Conservation (phyloP, 179 eudicot genomes). For the Vitellaria paradoxa region DNA sequence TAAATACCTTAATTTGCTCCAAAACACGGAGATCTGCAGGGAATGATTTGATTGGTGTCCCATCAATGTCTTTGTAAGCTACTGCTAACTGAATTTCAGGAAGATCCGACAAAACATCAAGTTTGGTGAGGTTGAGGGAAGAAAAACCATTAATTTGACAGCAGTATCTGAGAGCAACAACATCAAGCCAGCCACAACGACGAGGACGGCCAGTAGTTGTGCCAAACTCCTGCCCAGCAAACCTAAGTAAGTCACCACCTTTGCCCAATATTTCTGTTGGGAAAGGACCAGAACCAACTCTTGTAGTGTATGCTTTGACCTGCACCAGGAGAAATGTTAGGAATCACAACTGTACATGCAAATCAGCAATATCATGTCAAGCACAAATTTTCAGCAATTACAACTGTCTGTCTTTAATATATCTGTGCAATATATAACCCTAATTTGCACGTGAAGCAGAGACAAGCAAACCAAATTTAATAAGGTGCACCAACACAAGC, state of each 20-base stretch:
- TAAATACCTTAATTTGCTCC: slow-evolving; percentile 64
- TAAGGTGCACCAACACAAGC: too few relatives aligned
- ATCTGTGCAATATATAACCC: too few relatives aligned
- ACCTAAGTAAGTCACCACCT: slow-evolving; percentile 79
- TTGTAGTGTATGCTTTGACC: slow-evolving; percentile 97
- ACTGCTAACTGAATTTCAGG: slow-evolving; percentile 83
- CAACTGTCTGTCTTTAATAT: too few relatives aligned
- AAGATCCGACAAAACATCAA: slow-evolving; percentile 90
- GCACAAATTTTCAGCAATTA: not conserved
- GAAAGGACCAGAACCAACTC: slow-evolving; percentile 98
- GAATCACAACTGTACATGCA: slow-evolving; percentile 2
- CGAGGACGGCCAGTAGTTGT: slow-evolving; percentile 98
- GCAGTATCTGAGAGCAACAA: slow-evolving; percentile 79
- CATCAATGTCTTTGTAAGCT: slow-evolving; percentile 69
- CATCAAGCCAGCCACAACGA: slow-evolving; percentile 98
- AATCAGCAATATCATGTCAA: too few relatives aligned
- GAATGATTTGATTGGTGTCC: slow-evolving; percentile 63
- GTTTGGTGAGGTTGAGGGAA: slow-evolving; percentile 85
- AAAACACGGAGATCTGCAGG: slow-evolving; percentile 79
- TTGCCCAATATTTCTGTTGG: slow-evolving; percentile 88
- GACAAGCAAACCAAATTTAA: too few relatives aligned
- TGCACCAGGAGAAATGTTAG: slow-evolving; percentile 23
- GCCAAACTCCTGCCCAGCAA: slow-evolving; percentile 96
- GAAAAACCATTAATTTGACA: slow-evolving; percentile 92
- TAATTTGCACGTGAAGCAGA: too few relatives aligned